Evolutionary conservation across 108 stramenopile species (phyloP), one percentile per base, ranked within the genome.

Genomic region (Stephanodiscus minutulus): DNA sequence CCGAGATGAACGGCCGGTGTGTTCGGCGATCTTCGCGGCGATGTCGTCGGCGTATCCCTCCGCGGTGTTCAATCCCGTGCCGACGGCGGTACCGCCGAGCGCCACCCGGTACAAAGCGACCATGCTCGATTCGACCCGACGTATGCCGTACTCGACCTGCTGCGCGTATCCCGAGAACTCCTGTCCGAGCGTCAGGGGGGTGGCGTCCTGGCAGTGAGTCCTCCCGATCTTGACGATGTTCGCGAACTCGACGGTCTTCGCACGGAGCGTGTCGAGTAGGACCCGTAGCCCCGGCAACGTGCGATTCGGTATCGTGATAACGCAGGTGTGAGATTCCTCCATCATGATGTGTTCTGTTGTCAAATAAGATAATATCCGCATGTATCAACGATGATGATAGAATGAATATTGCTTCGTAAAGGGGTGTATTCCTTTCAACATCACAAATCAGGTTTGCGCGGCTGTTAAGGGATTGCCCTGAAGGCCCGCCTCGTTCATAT

Each of bases 11-110:
- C 33, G 97, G 95, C 9, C 86, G 15, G 97, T 97, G 54, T 94
- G 93, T 37, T 94, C 70, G 18, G 98, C 96, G 66, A 99, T 92
- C 25, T 83, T 73, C n/a, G 66, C 82, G 8, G 97, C 97, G 78
- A 99, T 97, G 18, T 84, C 88, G 4, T 61, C 90, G 47, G 94
- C 98, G 75, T 97, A 99, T 55, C 97, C 97, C 57, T 87, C 80
- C 9, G 63, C 72, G 11, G 96, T 97, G 77, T 98, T 97, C 27
- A 90, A 70, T 60, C 67, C 66, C 10, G 96, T 98, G 8, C 98
- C 98, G n/a, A 99, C 98, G 43, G 98, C 98, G 21, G 98, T 99
- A 35, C 98, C 98, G 48, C 98, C 98, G 29, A 97, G 83, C 4
- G 98, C 98, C 27, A 99, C 83, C n/a, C 94, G 82, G 66, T 91